These are phyloP conservation scores for Candida jianshihensis DNA, from an alignment of 805 yeast genomes.

Conservation along the genomic window DNA sequence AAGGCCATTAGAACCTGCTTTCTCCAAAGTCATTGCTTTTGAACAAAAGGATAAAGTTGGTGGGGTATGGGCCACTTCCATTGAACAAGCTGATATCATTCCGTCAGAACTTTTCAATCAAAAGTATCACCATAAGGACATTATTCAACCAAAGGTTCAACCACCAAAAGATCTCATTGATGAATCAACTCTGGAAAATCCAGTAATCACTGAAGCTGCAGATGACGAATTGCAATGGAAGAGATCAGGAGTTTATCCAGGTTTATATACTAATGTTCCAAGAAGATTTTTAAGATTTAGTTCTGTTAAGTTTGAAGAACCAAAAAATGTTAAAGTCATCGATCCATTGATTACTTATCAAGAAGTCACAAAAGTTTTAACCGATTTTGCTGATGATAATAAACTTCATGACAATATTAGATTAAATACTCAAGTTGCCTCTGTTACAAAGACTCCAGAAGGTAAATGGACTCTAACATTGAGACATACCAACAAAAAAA, in stretches of 20 bases:
- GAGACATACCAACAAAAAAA: slow-evolving; percentile 11
- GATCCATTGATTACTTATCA: slow-evolving; percentile 31
- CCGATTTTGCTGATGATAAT: slow-evolving; percentile 23
- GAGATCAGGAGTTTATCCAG: slow-evolving; percentile 29
- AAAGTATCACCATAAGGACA: slow-evolving; percentile 26
- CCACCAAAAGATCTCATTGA: slow-evolving; percentile 9
- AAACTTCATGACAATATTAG: slow-evolving; percentile 27
- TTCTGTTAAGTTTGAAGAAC: slow-evolving; percentile 24
- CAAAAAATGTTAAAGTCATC: slow-evolving; percentile 11
- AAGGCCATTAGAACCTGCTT: slow-evolving; percentile 16
- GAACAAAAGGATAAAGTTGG: slow-evolving; percentile 35
- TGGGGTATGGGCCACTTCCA: slow-evolving; percentile 33
- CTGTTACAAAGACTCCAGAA: slow-evolving; percentile 22
- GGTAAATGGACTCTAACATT: slow-evolving; percentile 33
- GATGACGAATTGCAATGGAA: slow-evolving; percentile 32
- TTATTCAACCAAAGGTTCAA: slow-evolving; percentile 19
- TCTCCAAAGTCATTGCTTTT: slow-evolving; percentile 30
- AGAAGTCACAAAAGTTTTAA: slow-evolving; percentile 25
- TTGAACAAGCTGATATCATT: slow-evolving; percentile 12
- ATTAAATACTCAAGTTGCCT: slow-evolving; percentile 31
- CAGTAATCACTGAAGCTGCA: slow-evolving; percentile 15
- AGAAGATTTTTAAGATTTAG: slow-evolving; percentile 30
- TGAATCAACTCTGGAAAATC: slow-evolving; percentile 10
- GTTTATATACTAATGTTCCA: slow-evolving; percentile 35
- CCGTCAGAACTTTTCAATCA: slow-evolving; percentile 22